Base-by-base conservation (phyloP, 768 basidiomycete species). In the Pisolithus albus region DNA sequence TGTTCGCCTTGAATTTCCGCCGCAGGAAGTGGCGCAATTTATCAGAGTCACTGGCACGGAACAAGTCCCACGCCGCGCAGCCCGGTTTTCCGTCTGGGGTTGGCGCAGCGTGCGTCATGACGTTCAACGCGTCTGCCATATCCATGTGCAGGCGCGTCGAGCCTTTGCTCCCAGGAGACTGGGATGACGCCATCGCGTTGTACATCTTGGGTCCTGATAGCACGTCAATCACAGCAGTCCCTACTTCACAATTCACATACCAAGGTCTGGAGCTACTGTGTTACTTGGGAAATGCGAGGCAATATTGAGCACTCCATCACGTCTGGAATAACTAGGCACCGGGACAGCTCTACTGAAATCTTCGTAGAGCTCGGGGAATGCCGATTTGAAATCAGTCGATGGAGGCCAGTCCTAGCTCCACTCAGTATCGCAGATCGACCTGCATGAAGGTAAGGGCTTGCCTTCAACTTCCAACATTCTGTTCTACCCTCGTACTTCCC, bases 111-210 rank as follows among this genome's bases (percentile, higher is more conserved):
- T 82, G 83, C 1, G 89, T 78, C 88, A 96, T 89, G 54, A 97
- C 78, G 64, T 97, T 97, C 54, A 96, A 71, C 5, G 94, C 93
- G 59, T 93, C 92, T 0, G 88, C 88, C 81, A 93, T 90, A 66
- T 92, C 91, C 89, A 95, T 92, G 59, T 96, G 94, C 47, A 96
- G 69, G 52, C 89, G 75, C 9, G 93, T 96, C 19, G 89, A 84
- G 2, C 93, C 92, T 59, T 87, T 85, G 61, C 82, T 87, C 4
- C 86, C 86, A 28, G 72, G 64, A 4, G 68, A 64, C 59, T 87
- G 83, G 38, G 73, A 77, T 4, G 86, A 86, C 9, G 83, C 82
- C 71, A 91, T 83, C 0, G 92, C 89, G 56, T 91, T 93, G 69
- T 96, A 96, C 89, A 94, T 88, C 70, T 95, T 96, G 1, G 93